Conservation (phyloP, 768 basidiomycete genomes). For the Macrolepiota fuliginosa region DNA sequence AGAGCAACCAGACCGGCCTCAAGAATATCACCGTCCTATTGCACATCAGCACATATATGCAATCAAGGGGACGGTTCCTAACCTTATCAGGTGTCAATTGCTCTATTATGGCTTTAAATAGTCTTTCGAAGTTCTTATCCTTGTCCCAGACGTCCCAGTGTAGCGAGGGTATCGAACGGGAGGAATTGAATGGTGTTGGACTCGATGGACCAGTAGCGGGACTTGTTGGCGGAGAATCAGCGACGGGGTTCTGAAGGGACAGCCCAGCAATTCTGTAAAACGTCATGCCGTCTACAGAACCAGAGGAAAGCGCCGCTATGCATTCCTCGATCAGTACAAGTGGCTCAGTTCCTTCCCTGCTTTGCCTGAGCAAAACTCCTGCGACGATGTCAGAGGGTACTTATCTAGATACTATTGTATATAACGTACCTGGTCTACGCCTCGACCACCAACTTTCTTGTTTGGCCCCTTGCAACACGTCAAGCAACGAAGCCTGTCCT, state of each 20-base stretch:
- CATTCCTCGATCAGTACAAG: conserved; percentile 38
- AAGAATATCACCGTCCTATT: conserved; percentile 61
- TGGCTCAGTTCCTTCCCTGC: conserved; percentile 29
- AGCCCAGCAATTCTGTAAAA: conserved; percentile 68
- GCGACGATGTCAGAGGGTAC: neutral
- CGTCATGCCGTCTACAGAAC: conserved; percentile 45
- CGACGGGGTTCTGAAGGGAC: conserved; percentile 57
- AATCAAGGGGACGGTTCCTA: conserved; percentile 20
- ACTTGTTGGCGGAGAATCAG: conserved; percentile 54
- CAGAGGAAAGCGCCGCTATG: conserved; percentile 52
- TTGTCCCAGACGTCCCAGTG: conserved; percentile 69
- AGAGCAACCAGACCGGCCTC: conserved; percentile 79
- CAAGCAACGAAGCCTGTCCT: conserved; percentile 57
- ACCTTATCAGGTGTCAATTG: conserved; percentile 68
- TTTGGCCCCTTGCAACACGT: conserved; percentile 63
- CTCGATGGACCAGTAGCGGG: conserved; percentile 50
- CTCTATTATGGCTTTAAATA: conserved; percentile 64
- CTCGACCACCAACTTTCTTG: conserved; percentile 87
- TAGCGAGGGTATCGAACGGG: conserved; percentile 40
- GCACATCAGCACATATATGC: neutral
- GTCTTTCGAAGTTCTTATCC: conserved; percentile 64
- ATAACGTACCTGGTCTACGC: conserved; percentile 61
- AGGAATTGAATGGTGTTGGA: conserved; percentile 51
- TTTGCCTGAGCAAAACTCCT: conserved; percentile 1
- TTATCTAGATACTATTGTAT: neutral